Conservation (phyloP, 1,284 basidiomycete species). For the Peniophora sp. region DNA sequence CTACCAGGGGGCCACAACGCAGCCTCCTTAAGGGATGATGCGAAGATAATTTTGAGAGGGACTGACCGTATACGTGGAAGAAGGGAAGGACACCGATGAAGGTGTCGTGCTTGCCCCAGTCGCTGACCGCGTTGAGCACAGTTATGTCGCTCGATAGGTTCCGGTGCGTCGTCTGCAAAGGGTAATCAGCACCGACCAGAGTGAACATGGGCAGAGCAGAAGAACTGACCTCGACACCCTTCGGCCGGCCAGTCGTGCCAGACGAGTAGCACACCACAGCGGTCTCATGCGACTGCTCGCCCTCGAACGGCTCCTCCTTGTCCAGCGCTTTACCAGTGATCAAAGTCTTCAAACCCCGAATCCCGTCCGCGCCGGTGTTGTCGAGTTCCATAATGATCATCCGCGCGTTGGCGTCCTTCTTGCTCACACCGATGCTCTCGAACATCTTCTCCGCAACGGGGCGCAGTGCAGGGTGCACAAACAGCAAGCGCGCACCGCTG, state of each 20-base stretch:
- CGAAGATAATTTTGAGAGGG: too few relatives aligned
- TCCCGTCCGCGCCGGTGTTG: conserved; percentile 6
- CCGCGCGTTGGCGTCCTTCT: conserved; percentile 17
- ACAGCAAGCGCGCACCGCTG: conserved; percentile 30
- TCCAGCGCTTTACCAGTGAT: conserved; percentile 16
- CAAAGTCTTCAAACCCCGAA: conserved; percentile 16
- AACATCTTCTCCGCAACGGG: conserved; percentile 23
- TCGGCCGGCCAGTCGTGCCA: conserved; percentile 38
- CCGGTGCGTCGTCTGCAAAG: conserved; percentile 31
- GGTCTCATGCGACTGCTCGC: conserved; percentile 22
- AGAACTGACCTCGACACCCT: conserved; percentile 27
- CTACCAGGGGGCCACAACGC: too few relatives aligned
- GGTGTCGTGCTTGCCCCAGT: conserved; percentile 21
- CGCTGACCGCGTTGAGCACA: conserved; percentile 18
- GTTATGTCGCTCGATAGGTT: conserved; percentile 28
- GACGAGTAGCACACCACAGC: conserved; percentile 41
- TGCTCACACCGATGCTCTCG: conserved; percentile 18
- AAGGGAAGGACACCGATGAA: conserved; percentile 42
- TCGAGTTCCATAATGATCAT: conserved; percentile 19
- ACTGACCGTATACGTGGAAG: conserved; percentile 43
- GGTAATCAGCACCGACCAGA: not conserved
- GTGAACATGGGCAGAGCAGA: not conserved
- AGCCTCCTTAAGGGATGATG: too few relatives aligned
- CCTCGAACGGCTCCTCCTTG: conserved; percentile 22
- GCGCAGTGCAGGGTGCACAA: conserved; percentile 34